A percentile compares a stretch with the other conserved stretches of the same genome.
Conservation (phyloP, 306 rosid genomes). For the Quercus alba region DNA sequence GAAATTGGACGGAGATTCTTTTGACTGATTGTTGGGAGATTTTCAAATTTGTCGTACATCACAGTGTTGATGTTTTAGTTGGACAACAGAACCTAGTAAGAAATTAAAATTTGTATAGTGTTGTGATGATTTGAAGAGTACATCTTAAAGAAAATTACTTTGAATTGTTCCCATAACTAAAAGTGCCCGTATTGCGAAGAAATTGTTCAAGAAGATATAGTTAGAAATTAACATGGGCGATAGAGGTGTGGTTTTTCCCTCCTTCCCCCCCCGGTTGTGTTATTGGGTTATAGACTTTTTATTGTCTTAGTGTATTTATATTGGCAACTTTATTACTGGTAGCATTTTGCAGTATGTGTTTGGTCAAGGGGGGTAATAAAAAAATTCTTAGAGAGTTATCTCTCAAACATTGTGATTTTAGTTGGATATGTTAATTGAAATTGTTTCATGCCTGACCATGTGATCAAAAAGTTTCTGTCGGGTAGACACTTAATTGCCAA, state of each 20-base stretch:
- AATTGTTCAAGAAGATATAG: neutral
- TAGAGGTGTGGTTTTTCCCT: too few species aligned
- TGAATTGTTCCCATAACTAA: neutral
- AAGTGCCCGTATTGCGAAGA: neutral
- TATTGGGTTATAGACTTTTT: neutral
- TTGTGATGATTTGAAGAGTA: neutral
- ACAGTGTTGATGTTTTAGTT: too few species aligned
- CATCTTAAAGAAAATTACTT: neutral
- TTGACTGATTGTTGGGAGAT: neutral
- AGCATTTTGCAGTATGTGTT: neutral
- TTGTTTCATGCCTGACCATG: neutral
- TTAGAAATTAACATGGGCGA: neutral
- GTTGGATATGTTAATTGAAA: neutral
- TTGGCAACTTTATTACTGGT: neutral
- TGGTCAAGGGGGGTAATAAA: neutral
- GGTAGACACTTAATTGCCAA: neutral
- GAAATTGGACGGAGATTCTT: too few species aligned
- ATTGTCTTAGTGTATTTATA: neutral
- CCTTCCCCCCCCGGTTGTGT: neutral
- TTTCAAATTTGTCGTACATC: neutral
- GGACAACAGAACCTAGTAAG: too few species aligned
- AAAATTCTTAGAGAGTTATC: neutral
- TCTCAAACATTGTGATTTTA: neutral
- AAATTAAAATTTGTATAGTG: too few species aligned
- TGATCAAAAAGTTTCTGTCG: neutral